Conservation (phyloP, 257 asterid species). For the Solanum piurae region DNA sequence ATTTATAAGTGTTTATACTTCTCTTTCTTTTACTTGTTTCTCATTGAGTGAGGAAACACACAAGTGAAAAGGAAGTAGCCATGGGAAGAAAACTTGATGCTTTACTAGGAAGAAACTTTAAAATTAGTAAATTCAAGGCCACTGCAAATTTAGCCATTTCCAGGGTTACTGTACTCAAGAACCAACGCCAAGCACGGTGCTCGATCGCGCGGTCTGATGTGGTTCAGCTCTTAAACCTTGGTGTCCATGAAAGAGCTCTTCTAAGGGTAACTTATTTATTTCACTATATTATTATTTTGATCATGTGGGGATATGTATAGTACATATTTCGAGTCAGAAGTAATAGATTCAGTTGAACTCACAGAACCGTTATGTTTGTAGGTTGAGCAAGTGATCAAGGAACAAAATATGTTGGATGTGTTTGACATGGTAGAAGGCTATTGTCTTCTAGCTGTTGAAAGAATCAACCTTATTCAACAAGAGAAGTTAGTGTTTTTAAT, state of each 20-base stretch:
- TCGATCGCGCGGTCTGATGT: constrained; percentile 65
- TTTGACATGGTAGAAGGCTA: constrained; percentile 53
- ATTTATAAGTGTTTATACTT: not conserved
- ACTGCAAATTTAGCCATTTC: constrained; percentile 45
- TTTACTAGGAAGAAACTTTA: constrained; percentile 37
- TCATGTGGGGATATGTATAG: not conserved
- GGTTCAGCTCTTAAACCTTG: constrained; percentile 40
- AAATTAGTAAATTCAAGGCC: constrained; percentile 34
- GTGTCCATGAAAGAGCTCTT: constrained; percentile 67
- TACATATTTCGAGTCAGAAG: not conserved
- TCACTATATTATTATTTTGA: not conserved
- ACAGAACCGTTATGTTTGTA: not conserved
- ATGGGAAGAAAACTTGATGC: constrained; percentile 82
- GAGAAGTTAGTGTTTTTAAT: constrained; percentile 32
- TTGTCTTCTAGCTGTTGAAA: constrained; percentile 49
- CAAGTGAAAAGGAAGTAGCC: not conserved
- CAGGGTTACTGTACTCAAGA: constrained; percentile 53
- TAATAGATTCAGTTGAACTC: not conserved
- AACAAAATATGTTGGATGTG: constrained; percentile 80
- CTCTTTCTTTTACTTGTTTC: not conserved
- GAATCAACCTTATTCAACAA: constrained; percentile 47
- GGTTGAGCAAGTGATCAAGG: constrained; percentile 89
- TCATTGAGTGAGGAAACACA: not conserved
- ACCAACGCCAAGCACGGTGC: constrained; percentile 63
- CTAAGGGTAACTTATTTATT: constrained; percentile 33